Base-by-base conservation (phyloP, 345 rosid species). In the Noccaea bulbosa region DNA sequence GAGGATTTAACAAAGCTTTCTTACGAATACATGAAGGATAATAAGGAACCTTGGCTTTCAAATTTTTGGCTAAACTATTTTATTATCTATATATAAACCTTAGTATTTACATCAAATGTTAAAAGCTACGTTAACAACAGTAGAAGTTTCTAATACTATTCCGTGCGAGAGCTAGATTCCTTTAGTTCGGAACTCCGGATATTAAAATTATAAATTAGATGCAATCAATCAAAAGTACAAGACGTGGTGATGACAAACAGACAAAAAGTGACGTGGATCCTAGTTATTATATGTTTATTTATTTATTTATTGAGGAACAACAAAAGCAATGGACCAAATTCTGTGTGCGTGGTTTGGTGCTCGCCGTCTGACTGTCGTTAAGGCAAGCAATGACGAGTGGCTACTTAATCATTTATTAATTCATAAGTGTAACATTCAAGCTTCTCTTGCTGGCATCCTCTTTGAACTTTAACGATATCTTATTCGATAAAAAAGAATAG, bases 201-300 rank as follows among this genome's bases (percentile, higher is more conserved):
- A 38, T 35, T 32, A 51, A 3, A 62, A 62, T 39, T 60, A 24
- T 11, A 40, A 38, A 17, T n/a, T 43, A 6, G 17, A 58, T 24
- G 33, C 10, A 47, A 24, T 69, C 37, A 35, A 46, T 37, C 37
- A 47, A 68, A 50, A 44, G 54, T 17, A 57, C 7, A 46, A 37
- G 27, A 34, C 6, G 53, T 44, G 63, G 53, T 54, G 62, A 43
- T 52, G 6, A 35, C 20, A 30, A 52, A 49, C 9, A 2, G 8
- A 7, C 15, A 2, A 11, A 40, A 27, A 12, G 9, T 67, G 72
- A 68, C 57, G 56, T 35, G 73, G 47, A 47, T 35, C 56, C 35
- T 34, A 35, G 22, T 37, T 20, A 27, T 4, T 27, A 24, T 37
- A n/a, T 69, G 35, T 3, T 43, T 56, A n/a, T 57, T 56, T 35